These are phyloP conservation scores for Pestalotiopsis sp. DNA, from an alignment of 2,329 filamentous ascomycete species.

Conservation along the genomic window DNA sequence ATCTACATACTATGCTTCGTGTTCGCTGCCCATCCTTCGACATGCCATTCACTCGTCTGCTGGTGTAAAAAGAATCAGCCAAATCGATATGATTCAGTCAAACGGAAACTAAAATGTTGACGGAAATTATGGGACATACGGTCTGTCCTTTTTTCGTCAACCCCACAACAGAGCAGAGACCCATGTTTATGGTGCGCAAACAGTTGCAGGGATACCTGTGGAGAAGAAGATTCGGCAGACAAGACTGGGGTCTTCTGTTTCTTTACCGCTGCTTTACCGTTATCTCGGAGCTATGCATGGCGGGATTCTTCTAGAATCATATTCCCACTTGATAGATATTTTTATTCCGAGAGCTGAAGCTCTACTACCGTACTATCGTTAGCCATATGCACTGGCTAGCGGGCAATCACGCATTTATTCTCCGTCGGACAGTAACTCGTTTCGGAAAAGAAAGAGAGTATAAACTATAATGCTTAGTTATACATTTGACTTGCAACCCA, in stretches of 20 bases:
- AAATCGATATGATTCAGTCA: too few species aligned
- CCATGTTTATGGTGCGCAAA: too few species aligned
- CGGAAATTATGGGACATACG: too few species aligned
- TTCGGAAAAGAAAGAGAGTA: not conserved
- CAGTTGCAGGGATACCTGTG: not conserved
- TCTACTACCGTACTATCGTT: not conserved
- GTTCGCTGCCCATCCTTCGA: too few species aligned
- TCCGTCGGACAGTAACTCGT: not conserved
- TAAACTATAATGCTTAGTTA: not conserved
- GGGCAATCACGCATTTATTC: not conserved
- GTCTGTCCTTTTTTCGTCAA: too few species aligned
- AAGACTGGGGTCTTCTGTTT: not conserved
- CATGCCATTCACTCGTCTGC: too few species aligned
- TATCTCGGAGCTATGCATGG: not conserved
- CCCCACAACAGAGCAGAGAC: too few species aligned
- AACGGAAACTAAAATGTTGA: too few species aligned
- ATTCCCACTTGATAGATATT: not conserved
- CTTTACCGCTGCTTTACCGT: not conserved
- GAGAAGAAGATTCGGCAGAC: not conserved
- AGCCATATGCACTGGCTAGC: not conserved
- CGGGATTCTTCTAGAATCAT: not conserved
- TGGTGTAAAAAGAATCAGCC: too few species aligned
- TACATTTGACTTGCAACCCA: not conserved
- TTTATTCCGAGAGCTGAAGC: not conserved
- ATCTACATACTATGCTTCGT: too few species aligned